phyloP scores from a whole-genome alignment of 2,329 filamentous ascomycete genomes.

The Aquanectria penicillioides region DNA sequence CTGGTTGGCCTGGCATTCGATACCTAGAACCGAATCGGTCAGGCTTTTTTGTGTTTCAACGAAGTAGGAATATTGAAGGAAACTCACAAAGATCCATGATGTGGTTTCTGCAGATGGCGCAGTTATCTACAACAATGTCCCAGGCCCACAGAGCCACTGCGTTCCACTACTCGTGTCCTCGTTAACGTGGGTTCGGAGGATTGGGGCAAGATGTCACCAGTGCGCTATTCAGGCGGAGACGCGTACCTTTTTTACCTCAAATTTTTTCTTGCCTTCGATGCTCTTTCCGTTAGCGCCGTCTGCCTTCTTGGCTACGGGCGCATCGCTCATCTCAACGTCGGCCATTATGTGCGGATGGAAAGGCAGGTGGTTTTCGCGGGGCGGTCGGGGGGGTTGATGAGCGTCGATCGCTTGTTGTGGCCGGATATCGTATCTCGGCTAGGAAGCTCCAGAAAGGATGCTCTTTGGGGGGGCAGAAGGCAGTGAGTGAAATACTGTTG shows the following conservation, averaged over 20 bases:
- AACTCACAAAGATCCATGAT: constrained; percentile 98
- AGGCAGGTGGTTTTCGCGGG: constrained; percentile 2
- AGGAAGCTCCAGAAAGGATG: no score
- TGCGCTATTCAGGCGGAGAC: no score
- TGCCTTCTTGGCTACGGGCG: constrained; percentile 68
- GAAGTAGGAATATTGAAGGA: not conserved
- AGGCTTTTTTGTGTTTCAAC: constrained; percentile 14
- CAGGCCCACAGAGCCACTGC: constrained; percentile 98
- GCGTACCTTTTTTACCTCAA: constrained; percentile 98
- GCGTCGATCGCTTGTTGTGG: not conserved
- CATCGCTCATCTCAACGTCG: constrained; percentile 97
- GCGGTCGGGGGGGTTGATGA: constrained; percentile 4
- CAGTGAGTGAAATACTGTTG: no score
- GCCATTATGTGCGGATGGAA: constrained; percentile 70
- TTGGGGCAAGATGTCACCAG: not conserved
- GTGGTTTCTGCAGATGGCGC: constrained; percentile 98
- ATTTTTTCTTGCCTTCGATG: constrained; percentile 85
- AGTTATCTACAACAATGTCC: constrained; percentile 99
- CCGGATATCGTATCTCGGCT: no score
- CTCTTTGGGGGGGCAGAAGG: no score
- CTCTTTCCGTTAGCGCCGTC: constrained; percentile 60
- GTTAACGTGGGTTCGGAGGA: constrained; percentile 20
- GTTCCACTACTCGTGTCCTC: constrained; percentile 79
- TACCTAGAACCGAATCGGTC: constrained; percentile 65
- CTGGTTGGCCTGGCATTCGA: constrained; percentile 99